These are phyloP conservation scores for Pyricularia sp. DNA, from an alignment of 2,329 filamentous ascomycete genomes.

Conservation along the genomic window DNA sequence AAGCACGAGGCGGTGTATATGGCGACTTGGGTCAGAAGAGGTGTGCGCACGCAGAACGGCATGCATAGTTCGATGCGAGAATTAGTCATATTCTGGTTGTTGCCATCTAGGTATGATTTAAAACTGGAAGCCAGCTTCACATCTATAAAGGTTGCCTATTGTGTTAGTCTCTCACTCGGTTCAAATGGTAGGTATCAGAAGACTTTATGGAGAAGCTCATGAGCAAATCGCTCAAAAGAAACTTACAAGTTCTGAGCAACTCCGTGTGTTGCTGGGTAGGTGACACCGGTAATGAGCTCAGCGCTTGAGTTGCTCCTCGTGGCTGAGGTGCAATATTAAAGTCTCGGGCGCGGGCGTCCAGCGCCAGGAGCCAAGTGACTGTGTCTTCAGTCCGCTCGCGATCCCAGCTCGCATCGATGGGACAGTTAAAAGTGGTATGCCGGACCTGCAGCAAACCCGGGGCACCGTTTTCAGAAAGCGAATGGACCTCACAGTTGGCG, in stretches of 20 bases:
- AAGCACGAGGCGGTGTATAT: constrained; percentile 43
- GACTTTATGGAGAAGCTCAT: constrained; percentile 8
- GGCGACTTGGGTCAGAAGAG: constrained; percentile 36
- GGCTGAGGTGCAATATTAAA: neutral
- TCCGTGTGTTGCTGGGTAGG: constrained; percentile 34
- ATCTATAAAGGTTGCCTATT: constrained; percentile 21
- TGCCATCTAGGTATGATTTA: constrained; percentile 36
- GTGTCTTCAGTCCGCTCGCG: neutral
- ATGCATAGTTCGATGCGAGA: constrained; percentile 34
- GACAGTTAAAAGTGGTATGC: neutral
- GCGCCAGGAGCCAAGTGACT: constrained; percentile 5
- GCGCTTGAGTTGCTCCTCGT: neutral
- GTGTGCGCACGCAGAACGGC: constrained; percentile 38
- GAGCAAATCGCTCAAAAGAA: neutral
- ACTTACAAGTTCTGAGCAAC: constrained; percentile 35
- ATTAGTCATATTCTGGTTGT: constrained; percentile 30
- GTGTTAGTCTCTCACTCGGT: neutral
- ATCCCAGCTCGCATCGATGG: constrained; percentile 1
- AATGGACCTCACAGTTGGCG: neutral
- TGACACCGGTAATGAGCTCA: constrained; percentile 24
- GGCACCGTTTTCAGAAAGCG: neutral
- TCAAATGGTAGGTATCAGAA: too few species aligned
- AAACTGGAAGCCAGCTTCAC: constrained; percentile 39
- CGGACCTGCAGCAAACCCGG: neutral
- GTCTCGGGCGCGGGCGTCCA: neutral